These are phyloP conservation scores for Pleurotus salmoneostramineus DNA, from an alignment of 768 basidiomycete genomes.

Conservation along the genomic window DNA sequence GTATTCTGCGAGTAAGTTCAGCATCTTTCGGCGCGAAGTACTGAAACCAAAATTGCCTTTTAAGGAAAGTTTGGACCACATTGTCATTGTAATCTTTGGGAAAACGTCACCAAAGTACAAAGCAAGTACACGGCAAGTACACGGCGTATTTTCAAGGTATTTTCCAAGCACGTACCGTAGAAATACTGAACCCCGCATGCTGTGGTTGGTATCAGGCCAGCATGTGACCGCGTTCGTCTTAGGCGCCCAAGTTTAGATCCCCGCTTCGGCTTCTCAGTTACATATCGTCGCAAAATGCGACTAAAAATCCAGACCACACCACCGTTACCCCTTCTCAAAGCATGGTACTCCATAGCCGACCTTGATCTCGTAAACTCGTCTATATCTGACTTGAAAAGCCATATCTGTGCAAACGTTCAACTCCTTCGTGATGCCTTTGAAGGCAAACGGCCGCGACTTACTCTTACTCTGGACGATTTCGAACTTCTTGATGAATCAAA, in stretches of 20 bases:
- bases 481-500: slow-evolving; percentile 39
- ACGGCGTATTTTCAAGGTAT: too few species aligned
- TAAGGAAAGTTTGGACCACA: too few species aligned
- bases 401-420: slow-evolving; percentile 30
- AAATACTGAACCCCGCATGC: too few species aligned
- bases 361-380: slow-evolving; percentile 22
- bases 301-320: slow-evolving; percentile 42
- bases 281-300: slow-evolving; percentile 33
- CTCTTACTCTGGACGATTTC: slow-evolving; percentile 41
- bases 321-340: slow-evolving; percentile 46
- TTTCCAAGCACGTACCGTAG: too few species aligned
- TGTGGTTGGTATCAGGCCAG: too few species aligned
- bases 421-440: slow-evolving; percentile 19
- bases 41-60: too few species aligned
- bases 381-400: slow-evolving; percentile 33
- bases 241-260: neutral
- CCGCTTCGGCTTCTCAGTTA: neutral
- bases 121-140: too few species aligned
- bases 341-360: slow-evolving; percentile 38
- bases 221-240: neutral
- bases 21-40: too few species aligned
- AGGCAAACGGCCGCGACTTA: slow-evolving; percentile 18
- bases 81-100: too few species aligned
- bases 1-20: too few species aligned
- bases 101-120: too few species aligned